phyloP scores from a whole-genome alignment of 2,329 filamentous ascomycete genomes.

The Oidium heveae region DNA sequence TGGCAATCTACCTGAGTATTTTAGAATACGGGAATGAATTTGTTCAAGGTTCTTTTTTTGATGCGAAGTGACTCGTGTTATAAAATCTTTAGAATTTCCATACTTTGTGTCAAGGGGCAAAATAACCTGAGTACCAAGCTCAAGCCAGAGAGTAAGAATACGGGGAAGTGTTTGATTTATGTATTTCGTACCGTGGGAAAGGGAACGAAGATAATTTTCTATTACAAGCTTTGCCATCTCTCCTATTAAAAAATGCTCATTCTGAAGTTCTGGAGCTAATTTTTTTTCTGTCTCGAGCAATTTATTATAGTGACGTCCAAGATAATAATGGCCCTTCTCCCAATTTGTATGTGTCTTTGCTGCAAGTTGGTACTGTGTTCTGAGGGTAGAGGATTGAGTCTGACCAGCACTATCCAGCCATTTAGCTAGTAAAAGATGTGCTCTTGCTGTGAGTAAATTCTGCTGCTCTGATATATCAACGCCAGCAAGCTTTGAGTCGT shows the following conservation, averaged over 20 bases:
- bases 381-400: conserved; percentile 57
- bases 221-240: conserved; percentile 74
- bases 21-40: conserved; percentile 52
- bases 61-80: conserved; percentile 25
- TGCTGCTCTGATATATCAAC: conserved; percentile 18
- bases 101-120: conserved; percentile 25
- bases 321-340: conserved; percentile 95
- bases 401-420: conserved; percentile 94
- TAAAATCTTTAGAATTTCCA: conserved; percentile 19
- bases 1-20: conserved; percentile 48
- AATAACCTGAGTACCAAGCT: conserved; percentile 56
- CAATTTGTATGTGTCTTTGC: conserved; percentile 45
- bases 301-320: conserved; percentile 94
- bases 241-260: conserved; percentile 49
- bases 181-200: conserved; percentile 80
- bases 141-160: conserved; percentile 79
- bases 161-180: conserved; percentile 85
- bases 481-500: conserved; percentile 6
- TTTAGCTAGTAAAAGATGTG: conserved; percentile 73
- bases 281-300: conserved; percentile 70
- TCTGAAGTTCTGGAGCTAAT: conserved; percentile 52
- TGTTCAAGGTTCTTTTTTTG: conserved; percentile 40
- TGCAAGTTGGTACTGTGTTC: conserved; percentile 61
- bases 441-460: conserved; percentile 42
- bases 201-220: conserved; percentile 73